Base-by-base conservation (phyloP, 495 filamentous ascomycete species). In the Aspergillus ostianus region DNA sequence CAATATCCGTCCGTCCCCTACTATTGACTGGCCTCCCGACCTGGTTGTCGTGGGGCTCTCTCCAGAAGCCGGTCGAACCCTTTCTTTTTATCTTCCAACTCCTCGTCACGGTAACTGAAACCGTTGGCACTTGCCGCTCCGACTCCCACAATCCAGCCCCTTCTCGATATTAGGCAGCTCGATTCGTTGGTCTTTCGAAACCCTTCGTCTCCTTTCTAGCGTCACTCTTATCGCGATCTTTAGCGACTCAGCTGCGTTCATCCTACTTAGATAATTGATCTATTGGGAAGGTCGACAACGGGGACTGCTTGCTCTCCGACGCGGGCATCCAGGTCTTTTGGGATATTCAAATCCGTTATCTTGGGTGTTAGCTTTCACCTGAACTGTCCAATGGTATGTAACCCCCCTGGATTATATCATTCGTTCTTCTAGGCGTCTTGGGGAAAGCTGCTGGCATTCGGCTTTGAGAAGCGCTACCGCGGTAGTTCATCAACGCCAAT, bases 341-440 rank as follows among this genome's bases (percentile, higher is more conserved):
- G 47, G 19, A 49, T 45, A 41, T 41, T 41, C 36, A 17, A 41
- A 1, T 15, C 12, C 13, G 1, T 13, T 15, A 41, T 41, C 15
- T 12, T 15, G 36, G 41, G 26, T 49, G 27, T 46, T 53, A 52
- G 36, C 15, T 59, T 55, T 50, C n/a, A 51, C 47, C 29, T 62
- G 15, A 55, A 29, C 52, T 57, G 44, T 63, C 59, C 55, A 64
- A 66, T 69, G 67, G 67, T 69, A 64, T 27, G 67, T 64, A 49
- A 29, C 53, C 51, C 51, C 21, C 32, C 36, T 6, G 52, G 50
- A 15, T 21, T 49, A 17, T 21, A 1, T 49, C 19, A 17, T 21
- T 20, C 36, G 12, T 12, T 41, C 36, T 41, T 0, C 3, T 41
- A 10, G 49, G 20, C 17, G 17, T 36, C 32, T 13, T 20, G 29